Conservation (phyloP, 2,329 filamentous ascomycete genomes). For the Aspergillus phoenicis region DNA sequence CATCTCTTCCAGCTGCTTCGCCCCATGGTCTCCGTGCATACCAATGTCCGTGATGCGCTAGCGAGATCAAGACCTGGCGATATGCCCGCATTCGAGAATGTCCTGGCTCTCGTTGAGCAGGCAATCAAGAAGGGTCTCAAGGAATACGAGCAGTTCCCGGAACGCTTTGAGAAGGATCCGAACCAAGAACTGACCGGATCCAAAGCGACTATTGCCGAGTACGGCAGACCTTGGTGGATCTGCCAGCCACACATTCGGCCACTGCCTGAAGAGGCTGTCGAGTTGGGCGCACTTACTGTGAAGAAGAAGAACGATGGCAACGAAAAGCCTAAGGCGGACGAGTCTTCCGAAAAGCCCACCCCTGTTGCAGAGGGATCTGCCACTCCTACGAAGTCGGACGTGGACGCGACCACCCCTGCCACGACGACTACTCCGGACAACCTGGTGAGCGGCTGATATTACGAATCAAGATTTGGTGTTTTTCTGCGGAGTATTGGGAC, state of each 20-base stretch:
- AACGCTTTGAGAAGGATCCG: constrained; percentile 39
- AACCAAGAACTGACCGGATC: constrained; percentile 46
- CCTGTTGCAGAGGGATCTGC: constrained; percentile 13
- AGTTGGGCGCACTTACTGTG: constrained; percentile 73
- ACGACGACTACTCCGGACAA: constrained; percentile 30
- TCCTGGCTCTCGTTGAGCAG: constrained; percentile 73
- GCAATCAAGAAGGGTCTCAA: constrained; percentile 72
- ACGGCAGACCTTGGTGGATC: constrained; percentile 84
- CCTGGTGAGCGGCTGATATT: constrained; percentile 32
- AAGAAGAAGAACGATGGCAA: constrained; percentile 63
- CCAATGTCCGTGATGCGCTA: constrained; percentile 81
- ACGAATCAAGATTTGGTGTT: constrained; percentile 3
- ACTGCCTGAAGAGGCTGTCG: constrained; percentile 81
- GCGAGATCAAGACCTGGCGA: constrained; percentile 70
- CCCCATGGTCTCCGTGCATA: constrained; percentile 77
- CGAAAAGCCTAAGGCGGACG: constrained; percentile 16
- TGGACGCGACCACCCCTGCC: constrained; percentile 18
- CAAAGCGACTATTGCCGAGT: constrained; percentile 67
- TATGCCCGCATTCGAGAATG: constrained; percentile 73
- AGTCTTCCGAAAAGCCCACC: constrained; percentile 11
- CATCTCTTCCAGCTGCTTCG: constrained; percentile 92
- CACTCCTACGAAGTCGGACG: constrained; percentile 12
- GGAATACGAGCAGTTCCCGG: constrained; percentile 59
- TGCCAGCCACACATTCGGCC: constrained; percentile 85
- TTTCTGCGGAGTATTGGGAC: constrained; percentile 7